These are phyloP conservation scores for Plasmodium inui DNA, from an alignment of 169 alveolate species.

Conservation along the genomic window DNA sequence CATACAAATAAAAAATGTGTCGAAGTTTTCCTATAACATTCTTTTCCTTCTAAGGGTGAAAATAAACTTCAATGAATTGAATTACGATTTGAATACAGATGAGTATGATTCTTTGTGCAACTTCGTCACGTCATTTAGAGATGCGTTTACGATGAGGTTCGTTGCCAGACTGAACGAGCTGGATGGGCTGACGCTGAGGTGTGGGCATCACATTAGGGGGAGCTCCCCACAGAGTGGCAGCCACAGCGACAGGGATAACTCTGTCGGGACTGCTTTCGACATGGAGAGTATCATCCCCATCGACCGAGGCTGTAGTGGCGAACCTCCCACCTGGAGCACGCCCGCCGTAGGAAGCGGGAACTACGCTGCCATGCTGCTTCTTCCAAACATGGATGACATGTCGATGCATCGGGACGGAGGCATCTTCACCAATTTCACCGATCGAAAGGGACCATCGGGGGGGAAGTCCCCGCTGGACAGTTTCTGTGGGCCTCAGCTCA, in stretches of 20 bases:
- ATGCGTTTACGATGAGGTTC: conserved; percentile 9
- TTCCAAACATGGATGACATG: neutral
- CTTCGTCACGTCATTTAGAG: conserved; percentile 20
- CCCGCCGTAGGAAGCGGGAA: neutral
- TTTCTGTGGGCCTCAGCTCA: neutral
- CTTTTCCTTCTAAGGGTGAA: conserved; percentile 8
- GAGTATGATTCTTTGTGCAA: conserved; percentile 18
- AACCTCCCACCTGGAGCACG: neutral
- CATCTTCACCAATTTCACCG: neutral
- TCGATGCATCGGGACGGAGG: neutral
- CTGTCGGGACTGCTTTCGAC: too few relatives aligned
- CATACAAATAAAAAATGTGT: conserved; percentile 18
- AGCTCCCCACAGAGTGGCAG: neutral
- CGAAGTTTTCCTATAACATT: conserved; percentile 22
- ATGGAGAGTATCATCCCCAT: neutral
- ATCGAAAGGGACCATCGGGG: neutral
- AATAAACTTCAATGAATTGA: conserved; percentile 43
- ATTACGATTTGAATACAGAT: conserved; percentile 9
- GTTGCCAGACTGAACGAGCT: conserved; percentile 8
- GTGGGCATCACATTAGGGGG: conserved; percentile 3
- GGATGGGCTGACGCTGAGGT: conserved; percentile 6
- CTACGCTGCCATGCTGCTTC: neutral
- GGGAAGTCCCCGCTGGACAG: neutral
- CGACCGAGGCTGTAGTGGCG: neutral
- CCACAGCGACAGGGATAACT: neutral